Evolutionary conservation across 2,329 filamentous ascomycete genomes (phyloP), one percentile per base, ranked within the genome.

Genomic region (Chaetothyriales sp.): DNA sequence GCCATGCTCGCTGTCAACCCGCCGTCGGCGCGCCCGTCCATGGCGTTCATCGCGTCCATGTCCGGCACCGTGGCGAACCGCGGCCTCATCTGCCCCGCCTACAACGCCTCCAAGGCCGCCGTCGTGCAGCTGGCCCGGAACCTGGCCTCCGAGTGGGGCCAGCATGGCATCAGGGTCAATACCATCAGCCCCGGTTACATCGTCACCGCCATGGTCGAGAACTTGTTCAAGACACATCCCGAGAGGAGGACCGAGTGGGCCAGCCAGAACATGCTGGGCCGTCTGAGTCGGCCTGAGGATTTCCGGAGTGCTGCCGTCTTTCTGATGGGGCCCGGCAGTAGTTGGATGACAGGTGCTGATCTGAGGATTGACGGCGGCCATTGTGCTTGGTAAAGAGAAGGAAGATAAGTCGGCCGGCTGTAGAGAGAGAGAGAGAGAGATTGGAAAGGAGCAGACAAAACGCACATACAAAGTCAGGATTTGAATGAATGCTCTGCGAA

Each of bases 221-320:
- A 67, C 48, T 59, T 70, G 20, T 71, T 71, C 51, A 43, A 52
- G 36, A 48, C 49, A 19, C 44, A 47, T 43, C 50, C 50, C 8
- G 50, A 52, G 19, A 49, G 50, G 22, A 43, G 50, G 22, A 43
- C 48, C 9, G 76, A 81, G 53, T 94, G 88, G 88, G 79, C 84
- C 15, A 81, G 75, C 60, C 81, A 90, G 68, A 94, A 93, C 68
- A 92, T 94, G 86, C 73, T 94, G 48, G 80, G 76, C 36, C 75
- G 79, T 39, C 70, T 86, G 55, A 83, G 80, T 62, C 68, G 66
- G 20, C 82, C 83, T 0, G 71, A 80, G 49, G 83, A 87, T 64
- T 85, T 83, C 65, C 76, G 81, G 46, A 81, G 68, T 8, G 69
- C 68, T 1, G 68, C 69, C 1, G 68, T 73, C 39, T 73, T 72